Conservation (phyloP, 2,329 filamentous ascomycete species). For the Fusarium secorum region DNA sequence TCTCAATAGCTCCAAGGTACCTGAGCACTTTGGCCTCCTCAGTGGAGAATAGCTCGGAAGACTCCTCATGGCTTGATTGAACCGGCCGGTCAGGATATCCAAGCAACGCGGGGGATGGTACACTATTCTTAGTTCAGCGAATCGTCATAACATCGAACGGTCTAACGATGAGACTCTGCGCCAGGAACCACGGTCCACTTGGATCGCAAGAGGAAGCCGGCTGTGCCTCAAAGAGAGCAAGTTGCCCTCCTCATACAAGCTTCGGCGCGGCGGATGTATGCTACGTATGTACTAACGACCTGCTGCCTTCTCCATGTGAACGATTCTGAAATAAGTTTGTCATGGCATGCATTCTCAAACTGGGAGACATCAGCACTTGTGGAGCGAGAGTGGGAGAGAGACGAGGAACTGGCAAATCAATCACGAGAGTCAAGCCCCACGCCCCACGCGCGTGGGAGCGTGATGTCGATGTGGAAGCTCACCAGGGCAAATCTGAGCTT, state of each 20-base stretch:
- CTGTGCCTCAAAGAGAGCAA: conserved; percentile 20
- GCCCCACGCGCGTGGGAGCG: conserved; percentile 42
- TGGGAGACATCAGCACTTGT: conserved; percentile 40
- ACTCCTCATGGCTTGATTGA: conserved; percentile 31
- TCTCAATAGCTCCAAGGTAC: conserved; percentile 29
- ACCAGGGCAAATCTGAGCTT: conserved; percentile 31
- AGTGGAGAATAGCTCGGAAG: conserved; percentile 39
- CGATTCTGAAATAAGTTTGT: conserved; percentile 43
- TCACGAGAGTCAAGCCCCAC: conserved; percentile 37
- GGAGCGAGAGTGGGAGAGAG: conserved; percentile 43
- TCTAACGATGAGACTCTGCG: conserved; percentile 20
- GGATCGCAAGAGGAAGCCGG: conserved; percentile 10
- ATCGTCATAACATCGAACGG: conserved; percentile 35
- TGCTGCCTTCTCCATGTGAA: conserved; percentile 35
- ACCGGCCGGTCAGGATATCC: conserved; percentile 21
- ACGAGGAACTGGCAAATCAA: conserved; percentile 40
- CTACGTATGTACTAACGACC: conserved; percentile 12
- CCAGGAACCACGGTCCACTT: conserved; percentile 37
- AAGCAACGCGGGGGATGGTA: conserved; percentile 37
- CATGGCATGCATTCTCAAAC: conserved; percentile 37
- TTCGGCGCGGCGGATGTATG: conserved; percentile 20
- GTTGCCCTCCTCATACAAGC: conserved; percentile 20
- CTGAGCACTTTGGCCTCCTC: conserved; percentile 38
- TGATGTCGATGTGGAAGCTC: conserved; percentile 29
- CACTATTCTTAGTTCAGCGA: conserved; percentile 39